Conservation (phyloP, 1,139 yeast genomes). For the Yamadazyma friedrichii region DNA sequence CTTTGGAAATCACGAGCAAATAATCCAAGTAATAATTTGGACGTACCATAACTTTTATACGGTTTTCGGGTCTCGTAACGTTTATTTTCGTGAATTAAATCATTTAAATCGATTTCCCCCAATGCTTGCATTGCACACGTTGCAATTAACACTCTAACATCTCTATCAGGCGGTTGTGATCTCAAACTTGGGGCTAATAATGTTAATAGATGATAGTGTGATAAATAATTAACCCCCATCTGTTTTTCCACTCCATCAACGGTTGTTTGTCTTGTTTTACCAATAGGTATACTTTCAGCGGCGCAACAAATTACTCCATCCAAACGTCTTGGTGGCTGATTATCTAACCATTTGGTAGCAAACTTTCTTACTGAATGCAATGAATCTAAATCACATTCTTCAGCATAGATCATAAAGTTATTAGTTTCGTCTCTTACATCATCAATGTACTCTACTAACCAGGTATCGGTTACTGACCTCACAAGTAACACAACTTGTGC, state of each 20-base stretch:
- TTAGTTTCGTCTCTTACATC: slow-evolving; percentile 69
- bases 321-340: slow-evolving; percentile 82
- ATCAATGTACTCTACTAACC: slow-evolving; percentile 78
- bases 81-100: slow-evolving; percentile 63
- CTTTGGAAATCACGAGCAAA: slow-evolving; percentile 77
- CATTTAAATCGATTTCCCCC: slow-evolving; percentile 64
- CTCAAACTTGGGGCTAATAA: slow-evolving; percentile 77
- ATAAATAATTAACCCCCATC: slow-evolving; percentile 77
- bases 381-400: slow-evolving; percentile 77
- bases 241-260: slow-evolving; percentile 85
- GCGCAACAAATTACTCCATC: slow-evolving; percentile 91
- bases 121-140: slow-evolving; percentile 76
- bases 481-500: slow-evolving; percentile 83
- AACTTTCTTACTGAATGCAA: slow-evolving; percentile 79
- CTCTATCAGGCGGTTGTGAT: slow-evolving; percentile 92
- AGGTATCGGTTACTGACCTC: slow-evolving; percentile 60
- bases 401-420: slow-evolving; percentile 81
- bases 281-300: slow-evolving; percentile 73
- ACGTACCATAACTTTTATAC: slow-evolving; percentile 76
- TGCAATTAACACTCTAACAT: slow-evolving; percentile 75
- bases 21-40: slow-evolving; percentile 73
- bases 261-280: slow-evolving; percentile 59
- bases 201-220: slow-evolving; percentile 77
- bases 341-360: slow-evolving; percentile 93
- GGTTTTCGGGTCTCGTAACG: slow-evolving; percentile 64